phyloP scores from a whole-genome alignment of 225 moss, liverwort and hornwort genomes.

The Pleurozium schreberi region DNA sequence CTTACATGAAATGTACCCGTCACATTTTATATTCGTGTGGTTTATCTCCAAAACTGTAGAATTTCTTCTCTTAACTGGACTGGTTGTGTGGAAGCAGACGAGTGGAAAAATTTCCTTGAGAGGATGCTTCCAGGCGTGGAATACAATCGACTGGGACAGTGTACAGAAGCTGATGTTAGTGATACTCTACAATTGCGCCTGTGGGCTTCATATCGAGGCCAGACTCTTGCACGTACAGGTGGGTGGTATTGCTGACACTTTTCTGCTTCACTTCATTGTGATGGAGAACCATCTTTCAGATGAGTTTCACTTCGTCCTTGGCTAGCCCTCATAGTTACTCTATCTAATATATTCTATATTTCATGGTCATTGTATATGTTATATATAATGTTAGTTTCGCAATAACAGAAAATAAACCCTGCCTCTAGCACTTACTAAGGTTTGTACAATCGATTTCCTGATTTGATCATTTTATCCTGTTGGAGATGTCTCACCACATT shows the following conservation, averaged over 20 bases:
- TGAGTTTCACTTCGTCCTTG: neutral
- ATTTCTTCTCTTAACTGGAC: neutral
- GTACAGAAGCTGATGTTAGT: neutral
- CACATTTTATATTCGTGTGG: neutral
- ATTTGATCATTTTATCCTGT: neutral
- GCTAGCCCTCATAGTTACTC: neutral
- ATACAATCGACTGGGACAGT: constrained; percentile 5
- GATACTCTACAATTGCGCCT: constrained; percentile 35
- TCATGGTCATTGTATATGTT: neutral
- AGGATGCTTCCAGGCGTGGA: constrained; percentile 23
- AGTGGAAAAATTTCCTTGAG: constrained; percentile 57
- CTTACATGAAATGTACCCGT: neutral
- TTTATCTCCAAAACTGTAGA: neutral
- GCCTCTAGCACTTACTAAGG: neutral
- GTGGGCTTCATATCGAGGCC: constrained; percentile 74
- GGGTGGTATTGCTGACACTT: neutral
- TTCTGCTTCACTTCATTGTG: neutral
- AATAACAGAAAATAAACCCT: neutral
- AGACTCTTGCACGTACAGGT: constrained; percentile 71
- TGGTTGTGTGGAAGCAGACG: constrained; percentile 21
- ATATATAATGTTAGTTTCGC: neutral
- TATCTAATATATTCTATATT: neutral
- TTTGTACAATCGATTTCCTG: neutral
- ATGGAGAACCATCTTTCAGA: neutral
- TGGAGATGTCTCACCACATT: neutral